Percentiles rank a stretch among this genome's conserved stretches.
Conservation (phyloP, 148 eudicot species). For the Arctostaphylos glauca region DNA sequence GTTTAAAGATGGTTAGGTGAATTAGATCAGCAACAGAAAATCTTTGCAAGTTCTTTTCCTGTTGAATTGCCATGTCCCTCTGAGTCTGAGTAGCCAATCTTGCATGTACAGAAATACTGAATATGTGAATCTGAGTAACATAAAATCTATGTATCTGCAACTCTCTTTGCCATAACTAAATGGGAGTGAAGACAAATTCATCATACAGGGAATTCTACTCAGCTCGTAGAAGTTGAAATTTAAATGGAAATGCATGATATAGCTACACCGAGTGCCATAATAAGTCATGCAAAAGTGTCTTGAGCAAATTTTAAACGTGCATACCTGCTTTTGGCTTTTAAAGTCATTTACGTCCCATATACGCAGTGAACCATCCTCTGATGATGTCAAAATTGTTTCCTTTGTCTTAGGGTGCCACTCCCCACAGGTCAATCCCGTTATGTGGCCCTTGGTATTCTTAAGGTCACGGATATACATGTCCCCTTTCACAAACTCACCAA, state of each 20-base stretch:
- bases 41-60: neutral
- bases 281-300: neutral
- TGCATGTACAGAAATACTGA: neutral
- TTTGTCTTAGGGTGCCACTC: conserved; percentile 93
- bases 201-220: neutral
- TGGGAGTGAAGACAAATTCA: neutral
- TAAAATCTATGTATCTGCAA: neutral
- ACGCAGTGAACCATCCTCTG: conserved; percentile 96
- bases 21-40: neutral
- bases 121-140: neutral
- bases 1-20: neutral
- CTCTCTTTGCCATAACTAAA: neutral
- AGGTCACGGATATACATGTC: conserved; percentile 99
- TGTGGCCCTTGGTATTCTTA: conserved; percentile 97
- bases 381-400: conserved; percentile 86
- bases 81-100: neutral
- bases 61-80: neutral
- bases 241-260: neutral
- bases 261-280: neutral
- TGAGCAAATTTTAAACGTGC: neutral
- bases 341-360: conserved; percentile 99
- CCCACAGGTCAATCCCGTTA: conserved; percentile 92
- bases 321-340: conserved; percentile 93
- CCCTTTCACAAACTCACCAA: conserved; percentile 92
- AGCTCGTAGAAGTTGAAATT: conserved; percentile 5